Percentiles rank a stretch among this genome's conserved stretches.
phyloP scores from a whole-genome alignment of 2,329 filamentous ascomycete genomes.

The Botrytis byssoidea region DNA sequence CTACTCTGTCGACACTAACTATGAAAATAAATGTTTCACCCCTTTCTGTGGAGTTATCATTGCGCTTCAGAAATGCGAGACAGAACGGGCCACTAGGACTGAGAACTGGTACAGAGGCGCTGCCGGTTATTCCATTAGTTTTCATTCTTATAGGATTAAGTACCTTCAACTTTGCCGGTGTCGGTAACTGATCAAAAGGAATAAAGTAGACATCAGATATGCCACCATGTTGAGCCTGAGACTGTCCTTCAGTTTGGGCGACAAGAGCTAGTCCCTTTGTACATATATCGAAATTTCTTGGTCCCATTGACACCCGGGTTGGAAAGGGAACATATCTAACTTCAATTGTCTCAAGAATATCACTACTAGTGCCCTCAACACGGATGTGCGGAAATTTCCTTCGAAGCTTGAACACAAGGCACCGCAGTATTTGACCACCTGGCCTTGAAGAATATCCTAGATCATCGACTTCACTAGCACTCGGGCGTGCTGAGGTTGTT shows the following conservation, averaged over 20 bases:
- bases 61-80: not conserved
- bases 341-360: not conserved
- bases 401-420: not conserved
- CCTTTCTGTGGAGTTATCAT: not conserved
- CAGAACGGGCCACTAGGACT: accelerated
- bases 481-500: not conserved
- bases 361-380: not conserved
- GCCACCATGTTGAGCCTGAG: not conserved
- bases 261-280: not conserved
- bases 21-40: not conserved
- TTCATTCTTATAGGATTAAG: not conserved
- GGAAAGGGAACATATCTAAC: not conserved
- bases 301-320: not conserved
- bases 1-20: accelerated
- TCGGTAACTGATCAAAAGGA: not conserved
- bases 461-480: not conserved
- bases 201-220: not conserved
- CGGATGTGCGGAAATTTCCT: accelerated
- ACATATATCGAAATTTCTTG: not conserved
- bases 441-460: not conserved
- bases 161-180: not conserved
- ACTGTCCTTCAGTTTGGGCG: not conserved
- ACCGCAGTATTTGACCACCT: not conserved
- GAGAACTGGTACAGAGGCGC: not conserved
- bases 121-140: not conserved